Base-by-base conservation (phyloP, 768 basidiomycete species). In the Xanthoconium purpureum region DNA sequence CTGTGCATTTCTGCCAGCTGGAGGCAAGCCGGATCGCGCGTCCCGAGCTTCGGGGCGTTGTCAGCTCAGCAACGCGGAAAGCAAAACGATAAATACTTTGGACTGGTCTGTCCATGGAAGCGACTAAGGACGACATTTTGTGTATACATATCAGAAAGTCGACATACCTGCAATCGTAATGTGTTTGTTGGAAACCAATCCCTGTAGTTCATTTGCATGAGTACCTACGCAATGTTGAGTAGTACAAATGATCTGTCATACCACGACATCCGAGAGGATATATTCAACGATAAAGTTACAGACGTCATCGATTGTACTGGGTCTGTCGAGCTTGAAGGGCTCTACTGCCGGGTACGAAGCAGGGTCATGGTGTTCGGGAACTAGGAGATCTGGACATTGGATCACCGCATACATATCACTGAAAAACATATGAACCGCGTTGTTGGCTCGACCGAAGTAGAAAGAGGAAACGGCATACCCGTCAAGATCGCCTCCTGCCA, bases 231-330 rank as follows among this genome's bases (percentile, higher is more conserved):
- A 29, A n/a, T 15, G 15, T 48, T 24, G 11, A 30, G 13, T 4
- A 29, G 5, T n/a, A 15, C 35, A 28, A 32, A 9, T 2, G 12
- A 14, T n/a, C 6, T 42, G 9, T 63, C 78, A 15, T 69, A 89
- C 88, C 78, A 89, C 69, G 47, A 89, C 80, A 64, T 92, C 89
- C 0, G 88, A 89, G 59, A 88, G 79, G 66, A 93, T 89, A 56
- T 91, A 93, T 60, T 92, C 84, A 10, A 90, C 83, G 30, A 93
- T 74, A 63, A 92, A 91, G 56, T 91, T 78, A 58, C 86, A 87
- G 10, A 92, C 83, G 59, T 91, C 88, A 0, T 84, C 75, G 8
- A 89, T 80, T 0, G 76, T 81, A 50, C 82, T 81, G 10, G 81
- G 78, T 13, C 78, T 70, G 20, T 59, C 56, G 20, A 84, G 67